Conservation (phyloP, 1,139 yeast genomes). For the Debaryomyces robertsiae region DNA sequence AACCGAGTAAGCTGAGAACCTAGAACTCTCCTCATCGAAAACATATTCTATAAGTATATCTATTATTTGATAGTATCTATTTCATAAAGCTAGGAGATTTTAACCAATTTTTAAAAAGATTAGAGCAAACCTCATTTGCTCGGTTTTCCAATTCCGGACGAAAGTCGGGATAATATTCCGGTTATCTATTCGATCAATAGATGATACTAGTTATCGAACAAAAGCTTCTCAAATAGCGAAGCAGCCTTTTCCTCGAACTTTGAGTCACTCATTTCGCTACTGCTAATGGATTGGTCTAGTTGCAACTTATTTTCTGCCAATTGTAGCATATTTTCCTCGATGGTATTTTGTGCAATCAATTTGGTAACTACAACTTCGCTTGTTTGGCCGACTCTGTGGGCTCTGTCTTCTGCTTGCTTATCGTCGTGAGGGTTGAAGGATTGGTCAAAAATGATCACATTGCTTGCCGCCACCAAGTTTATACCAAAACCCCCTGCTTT, state of each 20-base stretch:
- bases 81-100: neutral
- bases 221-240: constrained; percentile 52
- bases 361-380: constrained; percentile 82
- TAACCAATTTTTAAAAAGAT: constrained; percentile 1
- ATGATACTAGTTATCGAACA: constrained; percentile 28
- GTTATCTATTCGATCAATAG: constrained; percentile 13
- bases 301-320: constrained; percentile 91
- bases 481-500: constrained; percentile 99
- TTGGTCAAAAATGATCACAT: constrained; percentile 88
- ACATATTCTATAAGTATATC: constrained; percentile 1
- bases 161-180: constrained; percentile 1
- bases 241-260: constrained; percentile 57
- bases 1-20: neutral
- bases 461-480: constrained; percentile 92
- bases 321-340: constrained; percentile 86
- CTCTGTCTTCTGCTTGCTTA: constrained; percentile 97
- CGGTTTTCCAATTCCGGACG: constrained; percentile 2
- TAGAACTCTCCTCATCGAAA: constrained; percentile 4
- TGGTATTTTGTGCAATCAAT: constrained; percentile 70
- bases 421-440: constrained; percentile 98
- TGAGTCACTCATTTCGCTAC: constrained; percentile 44
- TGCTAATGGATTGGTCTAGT: constrained; percentile 70
- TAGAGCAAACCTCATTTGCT: neutral
- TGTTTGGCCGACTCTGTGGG: constrained; percentile 96
- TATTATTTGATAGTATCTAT: neutral